A percentile compares a stretch with the other conserved stretches of the same genome.
Evolutionary conservation across 2,329 filamentous ascomycete species (phyloP).

Genomic region (Trichoderma citrinoviride): DNA sequence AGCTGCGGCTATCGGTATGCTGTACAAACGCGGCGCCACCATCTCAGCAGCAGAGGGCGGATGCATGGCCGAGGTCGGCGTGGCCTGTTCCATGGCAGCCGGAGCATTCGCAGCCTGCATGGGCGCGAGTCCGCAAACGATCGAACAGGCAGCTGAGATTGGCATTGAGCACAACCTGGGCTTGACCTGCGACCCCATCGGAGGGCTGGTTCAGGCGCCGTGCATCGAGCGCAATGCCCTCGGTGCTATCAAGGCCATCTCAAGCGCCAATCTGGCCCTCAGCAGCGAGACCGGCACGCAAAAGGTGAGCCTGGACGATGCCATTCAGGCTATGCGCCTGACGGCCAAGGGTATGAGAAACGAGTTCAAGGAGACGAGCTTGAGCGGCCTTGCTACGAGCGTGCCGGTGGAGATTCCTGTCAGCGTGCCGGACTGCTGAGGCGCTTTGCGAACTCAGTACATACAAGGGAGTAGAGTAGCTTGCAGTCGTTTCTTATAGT

Average conservation of each 20-base stretch:
- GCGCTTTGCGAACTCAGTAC: too few relatives aligned
- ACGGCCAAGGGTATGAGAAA: constrained; percentile 16
- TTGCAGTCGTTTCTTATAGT: too few relatives aligned
- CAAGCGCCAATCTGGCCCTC: constrained; percentile 12
- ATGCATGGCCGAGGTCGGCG: constrained; percentile 15
- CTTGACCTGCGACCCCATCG: constrained; percentile 13
- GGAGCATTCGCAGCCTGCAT: constrained; percentile 18
- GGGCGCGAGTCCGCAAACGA: constrained; percentile 12
- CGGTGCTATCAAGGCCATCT: constrained; percentile 16
- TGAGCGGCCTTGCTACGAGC: constrained; percentile 8
- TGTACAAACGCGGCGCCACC: constrained; percentile 18
- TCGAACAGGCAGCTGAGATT: constrained; percentile 16
- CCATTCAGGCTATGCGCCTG: constrained; percentile 10
- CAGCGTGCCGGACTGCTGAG: constrained; percentile 14
- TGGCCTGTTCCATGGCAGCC: constrained; percentile 15
- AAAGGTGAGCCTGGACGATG: constrained; percentile 16
- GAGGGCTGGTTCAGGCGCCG: constrained; percentile 2
- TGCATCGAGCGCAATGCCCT: constrained; percentile 18
- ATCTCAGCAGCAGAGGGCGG: constrained; percentile 18
- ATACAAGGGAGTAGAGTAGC: too few relatives aligned
- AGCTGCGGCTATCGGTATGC: constrained; percentile 13
- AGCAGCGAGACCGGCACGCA: constrained; percentile 14
- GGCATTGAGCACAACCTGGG: constrained; percentile 10
- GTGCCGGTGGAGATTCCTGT: constrained; percentile 14
- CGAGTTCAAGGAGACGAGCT: constrained; percentile 19